A percentile compares a stretch with the other conserved stretches of the same genome.
These are phyloP conservation scores for Craterostigma plantagineum DNA, from an alignment of 257 asterid genomes.

Conservation along the genomic window DNA sequence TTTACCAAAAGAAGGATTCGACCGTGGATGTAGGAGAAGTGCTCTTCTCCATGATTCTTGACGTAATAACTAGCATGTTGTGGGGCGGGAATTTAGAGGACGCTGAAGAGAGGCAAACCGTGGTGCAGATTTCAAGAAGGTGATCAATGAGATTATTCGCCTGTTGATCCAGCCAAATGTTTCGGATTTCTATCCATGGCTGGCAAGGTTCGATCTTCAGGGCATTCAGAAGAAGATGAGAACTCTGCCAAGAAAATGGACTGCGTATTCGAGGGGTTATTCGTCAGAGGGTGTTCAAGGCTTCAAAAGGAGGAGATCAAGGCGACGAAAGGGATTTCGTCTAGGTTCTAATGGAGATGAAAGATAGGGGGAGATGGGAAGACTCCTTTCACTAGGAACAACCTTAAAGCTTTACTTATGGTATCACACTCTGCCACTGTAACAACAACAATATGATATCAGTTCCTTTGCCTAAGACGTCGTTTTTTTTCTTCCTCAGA, in stretches of 20 bases:
- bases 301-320: neutral
- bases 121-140: slow-evolving; percentile 13
- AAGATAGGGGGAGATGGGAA: neutral
- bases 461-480: too few relatives aligned
- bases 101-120: slow-evolving; percentile 1
- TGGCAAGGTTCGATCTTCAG: slow-evolving; percentile 24
- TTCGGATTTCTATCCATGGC: slow-evolving; percentile 27
- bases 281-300: neutral
- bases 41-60: slow-evolving; percentile 10
- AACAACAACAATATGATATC: too few relatives aligned
- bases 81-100: slow-evolving; percentile 18
- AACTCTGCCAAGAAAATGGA: neutral
- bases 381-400: slow-evolving; percentile 2
- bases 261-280: neutral
- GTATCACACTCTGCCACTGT: too few relatives aligned
- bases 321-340: slow-evolving; percentile 7
- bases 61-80: slow-evolving; percentile 15
- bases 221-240: slow-evolving; percentile 16
- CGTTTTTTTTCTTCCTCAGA: neutral
- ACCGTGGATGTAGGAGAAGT: slow-evolving; percentile 13
- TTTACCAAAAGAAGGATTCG: slow-evolving; percentile 8
- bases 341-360: slow-evolving; percentile 1
- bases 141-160: neutral
- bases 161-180: slow-evolving; percentile 18
- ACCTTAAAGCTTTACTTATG: slow-evolving; percentile 16